Percentiles rank a stretch among this genome's conserved stretches.
Conservation (phyloP, 73 alveolate species). For the Breviolum minutum region DNA sequence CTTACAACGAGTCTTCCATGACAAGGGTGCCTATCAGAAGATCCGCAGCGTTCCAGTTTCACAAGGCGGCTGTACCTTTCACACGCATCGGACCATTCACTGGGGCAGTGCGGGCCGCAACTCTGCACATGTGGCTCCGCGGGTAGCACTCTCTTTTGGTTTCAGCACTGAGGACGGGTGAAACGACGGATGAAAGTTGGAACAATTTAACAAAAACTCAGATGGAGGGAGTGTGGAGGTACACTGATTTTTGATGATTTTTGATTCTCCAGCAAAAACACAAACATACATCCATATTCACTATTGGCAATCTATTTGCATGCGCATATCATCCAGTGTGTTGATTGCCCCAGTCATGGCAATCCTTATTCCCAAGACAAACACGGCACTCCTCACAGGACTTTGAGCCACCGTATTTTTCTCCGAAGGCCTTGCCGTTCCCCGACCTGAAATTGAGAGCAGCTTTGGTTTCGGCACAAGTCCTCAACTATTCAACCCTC, state of each 20-base stretch:
- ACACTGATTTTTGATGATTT: not conserved
- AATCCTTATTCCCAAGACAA: not conserved
- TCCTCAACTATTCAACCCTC: constrained; percentile 29
- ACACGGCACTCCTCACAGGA: constrained; percentile 6
- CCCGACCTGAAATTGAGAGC: constrained; percentile 74
- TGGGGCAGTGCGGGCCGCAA: constrained; percentile 91
- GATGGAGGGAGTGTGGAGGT: too few relatives aligned
- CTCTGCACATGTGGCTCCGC: not conserved
- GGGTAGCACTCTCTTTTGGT: constrained; percentile 91
- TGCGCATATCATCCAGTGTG: not conserved
- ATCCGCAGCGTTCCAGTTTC: constrained; percentile 84
- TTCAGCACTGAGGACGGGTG: constrained; percentile 73
- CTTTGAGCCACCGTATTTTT: constrained; percentile 93
- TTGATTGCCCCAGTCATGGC: not conserved
- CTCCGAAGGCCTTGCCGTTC: constrained; percentile 69
- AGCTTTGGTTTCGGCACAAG: constrained; percentile 56
- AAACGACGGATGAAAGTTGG: too few relatives aligned
- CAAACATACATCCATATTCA: not conserved
- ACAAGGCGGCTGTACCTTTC: constrained; percentile 92
- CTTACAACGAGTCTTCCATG: constrained; percentile 55
- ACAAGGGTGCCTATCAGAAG: constrained; percentile 74
- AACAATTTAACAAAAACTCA: too few relatives aligned
- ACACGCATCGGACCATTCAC: constrained; percentile 95
- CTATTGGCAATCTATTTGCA: not conserved
- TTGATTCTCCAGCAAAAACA: not conserved